Conservation (phyloP, 1,284 basidiomycete species). For the Calocybe gambosa region DNA sequence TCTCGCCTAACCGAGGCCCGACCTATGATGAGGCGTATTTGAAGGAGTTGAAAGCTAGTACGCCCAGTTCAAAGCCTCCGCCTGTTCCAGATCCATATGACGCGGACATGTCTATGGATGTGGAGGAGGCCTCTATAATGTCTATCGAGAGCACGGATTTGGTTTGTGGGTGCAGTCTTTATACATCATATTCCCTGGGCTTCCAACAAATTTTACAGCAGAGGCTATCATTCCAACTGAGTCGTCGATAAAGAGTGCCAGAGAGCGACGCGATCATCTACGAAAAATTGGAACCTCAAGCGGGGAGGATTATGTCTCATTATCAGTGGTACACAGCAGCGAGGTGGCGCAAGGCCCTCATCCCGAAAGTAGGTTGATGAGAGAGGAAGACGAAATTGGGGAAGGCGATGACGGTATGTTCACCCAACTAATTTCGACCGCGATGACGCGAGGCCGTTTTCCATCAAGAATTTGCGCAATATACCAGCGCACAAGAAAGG, state of each 20-base stretch:
- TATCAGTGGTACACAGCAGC: constrained; percentile 57
- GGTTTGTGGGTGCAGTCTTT: constrained; percentile 7
- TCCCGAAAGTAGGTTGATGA: constrained; percentile 79
- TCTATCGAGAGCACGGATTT: constrained; percentile 7
- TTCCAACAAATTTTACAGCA: constrained; percentile 8
- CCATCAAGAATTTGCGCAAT: constrained; percentile 75
- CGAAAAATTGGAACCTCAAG: constrained; percentile 37
- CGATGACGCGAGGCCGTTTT: background rate
- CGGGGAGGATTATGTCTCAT: constrained; percentile 79
- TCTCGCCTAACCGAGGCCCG: constrained; percentile 44
- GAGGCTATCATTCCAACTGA: constrained; percentile 65
- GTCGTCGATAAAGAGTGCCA: constrained; percentile 72
- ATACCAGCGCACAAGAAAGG: constrained; percentile 81
- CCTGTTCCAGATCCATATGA: constrained; percentile 37
- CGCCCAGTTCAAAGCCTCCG: constrained; percentile 52
- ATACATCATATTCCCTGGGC: background rate
- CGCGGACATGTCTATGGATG: constrained; percentile 48
- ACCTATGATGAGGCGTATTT: constrained; percentile 77
- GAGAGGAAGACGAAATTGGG: constrained; percentile 91
- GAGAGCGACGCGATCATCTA: constrained; percentile 68
- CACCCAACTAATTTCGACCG: background rate
- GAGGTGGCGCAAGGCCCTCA: constrained; percentile 69
- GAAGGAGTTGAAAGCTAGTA: constrained; percentile 78
- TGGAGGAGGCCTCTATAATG: constrained; percentile 32
- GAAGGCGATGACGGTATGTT: constrained; percentile 88